Percentiles rank a stretch among this genome's conserved stretches.
Conservation (phyloP, 352 stramenopile species). For the Plasmopara halstedii region DNA sequence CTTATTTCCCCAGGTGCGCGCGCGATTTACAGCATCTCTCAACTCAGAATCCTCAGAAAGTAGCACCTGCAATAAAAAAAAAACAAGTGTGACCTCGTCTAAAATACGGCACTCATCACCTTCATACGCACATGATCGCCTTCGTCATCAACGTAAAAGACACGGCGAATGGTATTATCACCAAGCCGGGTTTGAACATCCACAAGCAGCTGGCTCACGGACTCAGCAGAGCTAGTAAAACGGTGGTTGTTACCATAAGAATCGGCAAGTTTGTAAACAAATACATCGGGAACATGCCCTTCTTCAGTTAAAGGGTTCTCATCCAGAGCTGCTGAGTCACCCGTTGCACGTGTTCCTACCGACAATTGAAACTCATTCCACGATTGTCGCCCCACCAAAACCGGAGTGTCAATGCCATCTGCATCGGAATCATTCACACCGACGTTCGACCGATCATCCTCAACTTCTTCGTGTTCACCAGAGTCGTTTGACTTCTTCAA, state of each 20-base stretch:
- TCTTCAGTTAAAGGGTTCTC: slow-evolving; percentile 25
- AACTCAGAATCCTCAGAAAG: slow-evolving; percentile 76
- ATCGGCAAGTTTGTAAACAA: slow-evolving; percentile 82
- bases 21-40: slow-evolving; percentile 68
- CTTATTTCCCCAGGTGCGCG: slow-evolving; percentile 75
- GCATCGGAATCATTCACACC: slow-evolving; percentile 23
- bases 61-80: slow-evolving; percentile 35
- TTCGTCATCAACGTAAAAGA: slow-evolving; percentile 82
- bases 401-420: slow-evolving; percentile 20
- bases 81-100: slow-evolving; percentile 1
- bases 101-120: neutral
- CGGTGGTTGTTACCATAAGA: slow-evolving; percentile 77
- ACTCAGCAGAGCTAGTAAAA: slow-evolving; percentile 77
- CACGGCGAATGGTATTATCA: slow-evolving; percentile 62
- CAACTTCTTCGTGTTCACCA: slow-evolving; percentile 24
- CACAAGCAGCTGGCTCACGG: slow-evolving; percentile 54
- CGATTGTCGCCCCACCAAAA: slow-evolving; percentile 28
- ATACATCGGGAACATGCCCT: slow-evolving; percentile 34
- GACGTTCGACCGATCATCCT: slow-evolving; percentile 29
- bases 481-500: slow-evolving; percentile 32
- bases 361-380: slow-evolving; percentile 45
- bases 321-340: slow-evolving; percentile 18
- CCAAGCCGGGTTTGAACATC: slow-evolving; percentile 69
- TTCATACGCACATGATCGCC: slow-evolving; percentile 50
- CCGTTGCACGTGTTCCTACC: slow-evolving; percentile 15